A percentile compares a stretch with the other conserved stretches of the same genome.
phyloP scores from a whole-genome alignment of 2,329 filamentous ascomycete genomes.

The Aspergillus eucalypticola region DNA sequence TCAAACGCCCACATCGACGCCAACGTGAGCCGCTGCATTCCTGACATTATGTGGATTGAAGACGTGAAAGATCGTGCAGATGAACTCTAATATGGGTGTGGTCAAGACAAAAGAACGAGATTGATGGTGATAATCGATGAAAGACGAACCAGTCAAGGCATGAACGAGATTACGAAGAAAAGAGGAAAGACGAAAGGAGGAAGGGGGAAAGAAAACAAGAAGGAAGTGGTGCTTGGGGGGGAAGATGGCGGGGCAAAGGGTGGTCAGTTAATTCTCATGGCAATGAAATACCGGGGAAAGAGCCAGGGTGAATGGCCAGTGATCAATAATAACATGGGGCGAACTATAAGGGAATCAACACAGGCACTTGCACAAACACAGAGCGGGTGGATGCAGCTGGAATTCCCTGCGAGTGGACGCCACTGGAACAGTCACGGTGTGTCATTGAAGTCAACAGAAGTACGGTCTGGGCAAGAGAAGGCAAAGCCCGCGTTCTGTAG shows the following conservation, averaged over 20 bases:
- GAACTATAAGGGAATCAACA: not conserved
- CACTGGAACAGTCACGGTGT: not conserved
- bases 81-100: not conserved
- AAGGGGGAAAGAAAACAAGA: not conserved
- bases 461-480: not conserved
- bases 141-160: not conserved
- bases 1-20: slow-evolving; percentile 39
- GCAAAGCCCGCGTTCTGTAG: not conserved
- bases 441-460: not conserved
- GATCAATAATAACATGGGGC: not conserved
- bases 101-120: not conserved
- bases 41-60: slow-evolving; percentile 13
- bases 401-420: not conserved
- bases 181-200: not conserved
- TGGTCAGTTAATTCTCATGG: not conserved
- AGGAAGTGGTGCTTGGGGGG: not conserved
- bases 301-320: not conserved
- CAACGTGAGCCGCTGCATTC: slow-evolving; percentile 26
- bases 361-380: not conserved
- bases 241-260: slow-evolving; percentile 4
- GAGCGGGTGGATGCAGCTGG: slow-evolving; percentile 4
- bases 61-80: not conserved
- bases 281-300: not conserved
- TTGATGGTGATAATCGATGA: not conserved
- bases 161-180: not conserved